A percentile compares a stretch with the other conserved stretches of the same genome.
Conservation (phyloP, 305 asterid species). For the Striga hermonthica region DNA sequence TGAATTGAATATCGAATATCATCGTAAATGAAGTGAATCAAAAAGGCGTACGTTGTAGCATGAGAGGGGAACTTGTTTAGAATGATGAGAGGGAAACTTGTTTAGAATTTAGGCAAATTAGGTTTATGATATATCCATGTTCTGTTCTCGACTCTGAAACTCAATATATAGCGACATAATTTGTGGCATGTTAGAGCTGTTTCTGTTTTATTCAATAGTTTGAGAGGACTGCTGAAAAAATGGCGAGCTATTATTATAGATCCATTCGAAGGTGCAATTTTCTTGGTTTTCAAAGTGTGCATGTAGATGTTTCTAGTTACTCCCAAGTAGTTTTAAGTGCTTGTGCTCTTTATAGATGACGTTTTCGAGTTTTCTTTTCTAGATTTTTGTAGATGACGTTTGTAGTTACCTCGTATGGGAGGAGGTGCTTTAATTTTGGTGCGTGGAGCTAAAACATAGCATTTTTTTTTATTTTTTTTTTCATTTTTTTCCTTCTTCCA, state of each 20-base stretch:
- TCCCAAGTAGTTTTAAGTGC: background rate
- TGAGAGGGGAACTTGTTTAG: background rate
- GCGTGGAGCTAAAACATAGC: background rate
- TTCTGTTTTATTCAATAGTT: too few species aligned
- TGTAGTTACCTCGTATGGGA: background rate
- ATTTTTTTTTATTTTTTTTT: background rate
- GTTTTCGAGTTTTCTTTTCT: background rate
- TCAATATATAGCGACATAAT: background rate
- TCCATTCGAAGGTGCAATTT: background rate
- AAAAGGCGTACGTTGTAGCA: background rate
- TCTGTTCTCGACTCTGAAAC: constrained; percentile 6
- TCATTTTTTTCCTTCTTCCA: background rate
- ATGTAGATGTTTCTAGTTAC: background rate
- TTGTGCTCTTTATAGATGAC: background rate
- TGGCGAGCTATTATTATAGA: background rate
- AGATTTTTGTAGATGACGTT: background rate
- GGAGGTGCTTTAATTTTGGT: background rate
- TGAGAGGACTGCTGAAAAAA: too few species aligned
- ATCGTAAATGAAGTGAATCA: background rate
- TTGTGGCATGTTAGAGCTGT: too few species aligned
- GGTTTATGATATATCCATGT: background rate
- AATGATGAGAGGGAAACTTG: background rate
- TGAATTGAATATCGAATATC: background rate
- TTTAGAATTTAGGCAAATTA: background rate
- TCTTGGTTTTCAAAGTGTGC: background rate